Conservation (phyloP, 768 basidiomycete genomes). For the Fibroporia radiculosa region DNA sequence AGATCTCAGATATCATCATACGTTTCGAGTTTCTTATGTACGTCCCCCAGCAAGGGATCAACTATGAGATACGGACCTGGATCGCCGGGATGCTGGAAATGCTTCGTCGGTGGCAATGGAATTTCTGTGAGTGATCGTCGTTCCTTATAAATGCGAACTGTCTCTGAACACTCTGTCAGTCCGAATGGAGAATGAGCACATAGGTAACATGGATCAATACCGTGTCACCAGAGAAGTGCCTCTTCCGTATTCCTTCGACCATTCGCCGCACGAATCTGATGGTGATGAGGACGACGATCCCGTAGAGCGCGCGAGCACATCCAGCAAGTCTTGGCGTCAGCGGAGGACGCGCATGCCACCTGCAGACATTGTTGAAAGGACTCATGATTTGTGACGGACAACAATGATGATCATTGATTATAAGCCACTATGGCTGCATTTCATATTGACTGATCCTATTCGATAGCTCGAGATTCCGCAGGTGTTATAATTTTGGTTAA, state of each 20-base stretch:
- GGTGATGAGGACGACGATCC: slow-evolving; percentile 40
- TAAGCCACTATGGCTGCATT: no score
- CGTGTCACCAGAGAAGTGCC: slow-evolving; percentile 82
- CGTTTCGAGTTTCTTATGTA: slow-evolving; percentile 84
- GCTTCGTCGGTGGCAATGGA: slow-evolving; percentile 82
- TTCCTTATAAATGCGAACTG: background rate
- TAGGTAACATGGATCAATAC: slow-evolving; percentile 91
- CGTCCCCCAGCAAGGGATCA: slow-evolving; percentile 44
- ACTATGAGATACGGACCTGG: slow-evolving; percentile 52
- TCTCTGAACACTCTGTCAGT: slow-evolving; percentile 30
- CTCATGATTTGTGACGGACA: no score
- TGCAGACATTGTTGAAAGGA: no score
- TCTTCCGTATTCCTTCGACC: slow-evolving; percentile 64
- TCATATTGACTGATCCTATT: no score
- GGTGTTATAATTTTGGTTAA: no score
- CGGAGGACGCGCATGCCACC: no score
- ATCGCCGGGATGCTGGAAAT: slow-evolving; percentile 68
- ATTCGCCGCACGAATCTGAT: slow-evolving; percentile 30
- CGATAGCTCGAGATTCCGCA: no score
- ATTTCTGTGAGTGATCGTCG: slow-evolving; percentile 60
- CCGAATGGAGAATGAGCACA: slow-evolving; percentile 85
- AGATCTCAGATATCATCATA: slow-evolving; percentile 66
- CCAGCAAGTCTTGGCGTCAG: slow-evolving; percentile 13
- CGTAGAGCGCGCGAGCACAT: slow-evolving; percentile 13
- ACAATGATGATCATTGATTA: no score